phyloP scores from a whole-genome alignment of 768 basidiomycete species.

The Kwoniella dejecticola region DNA sequence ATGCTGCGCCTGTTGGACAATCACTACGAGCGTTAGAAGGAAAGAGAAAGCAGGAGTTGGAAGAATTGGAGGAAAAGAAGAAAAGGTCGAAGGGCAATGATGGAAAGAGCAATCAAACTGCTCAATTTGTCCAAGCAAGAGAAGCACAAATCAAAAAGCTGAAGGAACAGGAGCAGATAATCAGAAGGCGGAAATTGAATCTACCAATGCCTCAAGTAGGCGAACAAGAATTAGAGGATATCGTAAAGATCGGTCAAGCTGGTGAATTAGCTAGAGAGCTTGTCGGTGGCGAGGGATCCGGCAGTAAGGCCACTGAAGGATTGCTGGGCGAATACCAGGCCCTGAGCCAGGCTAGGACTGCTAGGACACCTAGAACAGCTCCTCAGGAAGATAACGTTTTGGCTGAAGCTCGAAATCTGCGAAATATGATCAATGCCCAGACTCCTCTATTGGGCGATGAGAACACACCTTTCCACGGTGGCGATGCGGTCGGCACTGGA shows the following conservation, averaged over 20 bases:
- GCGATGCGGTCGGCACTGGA: slow-evolving; percentile 77
- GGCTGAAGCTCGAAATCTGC: slow-evolving; percentile 90
- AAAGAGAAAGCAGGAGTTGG: slow-evolving; percentile 90
- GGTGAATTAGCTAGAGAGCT: slow-evolving; percentile 84
- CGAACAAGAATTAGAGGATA: slow-evolving; percentile 91
- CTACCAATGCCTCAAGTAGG: slow-evolving; percentile 90
- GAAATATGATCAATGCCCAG: slow-evolving; percentile 88
- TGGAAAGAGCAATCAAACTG: slow-evolving; percentile 62
- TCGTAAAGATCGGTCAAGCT: slow-evolving; percentile 95
- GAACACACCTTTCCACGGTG: slow-evolving; percentile 86
- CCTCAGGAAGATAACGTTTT: slow-evolving; percentile 94
- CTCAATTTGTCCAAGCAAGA: slow-evolving; percentile 93
- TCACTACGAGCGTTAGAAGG: slow-evolving; percentile 88
- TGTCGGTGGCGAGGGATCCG: slow-evolving; percentile 62
- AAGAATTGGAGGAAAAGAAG: slow-evolving; percentile 75
- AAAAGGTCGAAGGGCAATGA: slow-evolving; percentile 82
- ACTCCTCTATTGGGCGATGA: slow-evolving; percentile 95
- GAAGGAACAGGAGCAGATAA: slow-evolving; percentile 95
- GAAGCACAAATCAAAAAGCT: slow-evolving; percentile 97
- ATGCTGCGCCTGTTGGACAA: slow-evolving; percentile 85
- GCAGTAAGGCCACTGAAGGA: slow-evolving; percentile 68
- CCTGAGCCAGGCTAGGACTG: slow-evolving; percentile 82
- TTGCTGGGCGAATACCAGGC: slow-evolving; percentile 91
- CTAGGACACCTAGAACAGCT: slow-evolving; percentile 89
- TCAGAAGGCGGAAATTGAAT: slow-evolving; percentile 76